Percentiles rank a stretch among this genome's conserved stretches.
phyloP scores from a whole-genome alignment of 139 green algal species.

The Chlorokybus atmophyticus region DNA sequence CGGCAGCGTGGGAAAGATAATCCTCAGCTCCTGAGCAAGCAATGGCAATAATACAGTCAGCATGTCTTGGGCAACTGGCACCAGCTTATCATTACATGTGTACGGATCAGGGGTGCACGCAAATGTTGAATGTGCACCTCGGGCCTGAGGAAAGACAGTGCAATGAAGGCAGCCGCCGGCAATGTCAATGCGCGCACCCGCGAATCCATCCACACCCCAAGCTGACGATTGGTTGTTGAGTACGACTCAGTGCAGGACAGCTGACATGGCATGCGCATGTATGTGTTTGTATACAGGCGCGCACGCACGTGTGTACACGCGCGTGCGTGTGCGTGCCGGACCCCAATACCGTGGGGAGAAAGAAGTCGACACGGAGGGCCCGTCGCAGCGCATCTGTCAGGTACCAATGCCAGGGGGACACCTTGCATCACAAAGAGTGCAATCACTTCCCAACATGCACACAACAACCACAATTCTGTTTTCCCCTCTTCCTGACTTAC shows the following conservation, averaged over 20 bases:
- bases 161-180: conserved; percentile 38
- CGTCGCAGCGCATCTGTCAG: conserved; percentile 57
- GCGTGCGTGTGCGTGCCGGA: background rate
- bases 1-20: no score
- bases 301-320: background rate
- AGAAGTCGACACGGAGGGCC: conserved; percentile 34
- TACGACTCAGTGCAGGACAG: background rate
- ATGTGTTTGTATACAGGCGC: background rate
- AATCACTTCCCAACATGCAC: background rate
- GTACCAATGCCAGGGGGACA: conserved; percentile 57
- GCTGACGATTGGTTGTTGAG: background rate
- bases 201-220: conserved; percentile 10
- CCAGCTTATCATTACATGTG: no score
- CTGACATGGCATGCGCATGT: background rate
- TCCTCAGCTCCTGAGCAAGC: no score
- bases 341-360: conserved; percentile 34
- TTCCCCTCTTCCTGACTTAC: background rate
- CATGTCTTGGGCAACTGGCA: no score
- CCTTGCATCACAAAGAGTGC: background rate
- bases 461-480: background rate
- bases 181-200: conserved; percentile 7
- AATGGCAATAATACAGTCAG: no score
- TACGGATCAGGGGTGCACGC: no score
- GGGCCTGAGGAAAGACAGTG: conserved; percentile 54
- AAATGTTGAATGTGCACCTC: no score